Evolutionary conservation across 140 eudicot species (phyloP), one percentile per base, ranked within the genome.

Genomic region (Erigeron philadelphicus): DNA sequence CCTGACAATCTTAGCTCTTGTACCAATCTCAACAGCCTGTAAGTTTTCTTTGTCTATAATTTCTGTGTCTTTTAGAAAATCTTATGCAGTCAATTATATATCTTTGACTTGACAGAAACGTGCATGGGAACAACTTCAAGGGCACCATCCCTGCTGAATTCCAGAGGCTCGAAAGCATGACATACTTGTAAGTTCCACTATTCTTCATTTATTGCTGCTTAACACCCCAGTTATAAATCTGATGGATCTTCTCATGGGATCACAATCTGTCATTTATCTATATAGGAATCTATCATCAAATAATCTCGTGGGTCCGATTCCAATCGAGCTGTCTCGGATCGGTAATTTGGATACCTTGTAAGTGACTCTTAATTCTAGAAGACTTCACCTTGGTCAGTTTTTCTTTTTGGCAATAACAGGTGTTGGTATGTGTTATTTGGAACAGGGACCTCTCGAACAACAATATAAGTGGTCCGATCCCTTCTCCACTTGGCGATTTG

Each of bases 21-120:
- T 73, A 85, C 95, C 8, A 94, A 94, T 79, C 89, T 94, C 42
- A 94, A 94, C 83, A 94, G 97, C 86, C 94, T 94, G 99, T 94
- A 66, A 85, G 95, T 42, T n/a, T 71, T 55, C 17, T 59, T 9
- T 44, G 11, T 18, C 11, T 8, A 15, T 8, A 43, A 7, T 38
- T 54, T 17, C 8, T 45, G 9, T 52, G 6, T 48, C 2, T 49
- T 17, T 2, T 60, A 3, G 3, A 13, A 48, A 31, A 46, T 25
- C 42, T 42, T 6, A 19, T 13, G 10, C 23, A 11, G 15, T 47
- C 23, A 21, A 1, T 68, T 41, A 15, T 58, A 15, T 60, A n/a
- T 10, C 64, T 65, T 69, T 64, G 6, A 62, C 45, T 13, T 62
- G 23, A 49, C 95, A 94, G 99, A 17, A 94, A 94, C 25, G 93